A percentile compares a stretch with the other conserved stretches of the same genome.
phyloP scores from a whole-genome alignment of 2,329 filamentous ascomycete species.

The Xylariaceae sp. region DNA sequence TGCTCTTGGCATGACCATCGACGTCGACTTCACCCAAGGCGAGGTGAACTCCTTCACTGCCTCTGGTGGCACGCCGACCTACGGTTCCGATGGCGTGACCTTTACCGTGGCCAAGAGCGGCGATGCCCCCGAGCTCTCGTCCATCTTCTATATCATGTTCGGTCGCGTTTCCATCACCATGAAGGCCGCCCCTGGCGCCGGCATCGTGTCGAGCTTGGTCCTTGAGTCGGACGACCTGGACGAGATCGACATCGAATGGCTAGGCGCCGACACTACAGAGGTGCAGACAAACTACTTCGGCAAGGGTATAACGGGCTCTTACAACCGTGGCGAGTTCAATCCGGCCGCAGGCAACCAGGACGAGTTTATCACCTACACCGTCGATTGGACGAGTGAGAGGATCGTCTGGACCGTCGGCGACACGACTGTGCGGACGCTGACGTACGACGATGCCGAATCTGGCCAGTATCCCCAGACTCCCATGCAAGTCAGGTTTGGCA shows the following conservation, averaged over 20 bases:
- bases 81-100: conserved; percentile 66
- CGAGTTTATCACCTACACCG: conserved; percentile 74
- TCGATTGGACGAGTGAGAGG: conserved; percentile 84
- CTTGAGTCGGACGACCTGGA: conserved; percentile 87
- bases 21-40: conserved; percentile 75
- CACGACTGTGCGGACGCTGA: conserved; percentile 67
- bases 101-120: conserved; percentile 75
- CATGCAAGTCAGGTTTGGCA: conserved; percentile 87
- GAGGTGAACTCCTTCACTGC: conserved; percentile 70
- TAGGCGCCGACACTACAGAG: conserved; percentile 66
- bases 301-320: conserved; percentile 78
- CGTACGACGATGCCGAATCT: conserved; percentile 56
- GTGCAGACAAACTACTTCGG: conserved; percentile 98
- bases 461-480: conserved; percentile 89
- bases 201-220: conserved; percentile 89
- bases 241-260: conserved; percentile 97
- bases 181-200: conserved; percentile 78
- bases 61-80: conserved; percentile 60
- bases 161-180: conserved; percentile 80
- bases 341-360: conserved; percentile 61
- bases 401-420: conserved; percentile 84
- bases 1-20: conserved; percentile 74
- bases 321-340: conserved; percentile 82
- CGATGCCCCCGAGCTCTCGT: conserved; percentile 78
- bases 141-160: conserved; percentile 99